Percentiles rank a stretch among this genome's conserved stretches.
phyloP scores from a whole-genome alignment of 2,329 filamentous ascomycete genomes.

The Aspergillus clavatus region DNA sequence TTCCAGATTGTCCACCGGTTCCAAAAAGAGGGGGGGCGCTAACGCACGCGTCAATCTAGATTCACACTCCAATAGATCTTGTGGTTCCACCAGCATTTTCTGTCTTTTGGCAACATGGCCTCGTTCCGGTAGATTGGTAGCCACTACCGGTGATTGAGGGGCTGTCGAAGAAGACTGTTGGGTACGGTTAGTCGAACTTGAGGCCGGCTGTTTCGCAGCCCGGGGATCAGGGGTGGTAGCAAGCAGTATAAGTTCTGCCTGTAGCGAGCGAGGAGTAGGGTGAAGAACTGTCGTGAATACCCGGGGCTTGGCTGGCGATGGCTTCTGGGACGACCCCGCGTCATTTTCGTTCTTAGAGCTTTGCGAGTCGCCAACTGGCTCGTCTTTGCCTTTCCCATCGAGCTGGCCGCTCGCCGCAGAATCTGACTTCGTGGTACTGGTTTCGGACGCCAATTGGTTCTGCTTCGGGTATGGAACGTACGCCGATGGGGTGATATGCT shows the following conservation, averaged over 20 bases:
- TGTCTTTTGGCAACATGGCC: slow-evolving; percentile 57
- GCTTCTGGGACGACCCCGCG: slow-evolving; percentile 49
- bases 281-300: slow-evolving; percentile 77
- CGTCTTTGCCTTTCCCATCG: slow-evolving; percentile 18
- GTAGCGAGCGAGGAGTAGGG: slow-evolving; percentile 70
- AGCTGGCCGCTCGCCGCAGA: slow-evolving; percentile 18
- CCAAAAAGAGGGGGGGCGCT: slow-evolving; percentile 68
- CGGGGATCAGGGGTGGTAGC: slow-evolving; percentile 63
- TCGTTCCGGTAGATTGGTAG: slow-evolving; percentile 56
- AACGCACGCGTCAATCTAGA: slow-evolving; percentile 69
- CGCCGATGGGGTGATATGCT: slow-evolving; percentile 83
- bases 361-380: slow-evolving; percentile 46
- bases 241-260: slow-evolving; percentile 71
- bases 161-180: slow-evolving; percentile 39
- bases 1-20: slow-evolving; percentile 64
- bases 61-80: slow-evolving; percentile 70
- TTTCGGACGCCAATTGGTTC: slow-evolving; percentile 31
- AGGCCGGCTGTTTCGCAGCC: slow-evolving; percentile 44
- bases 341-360: slow-evolving; percentile 55
- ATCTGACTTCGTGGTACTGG: slow-evolving; percentile 22
- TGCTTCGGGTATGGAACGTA: slow-evolving; percentile 67
- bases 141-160: slow-evolving; percentile 64
- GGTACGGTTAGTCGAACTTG: slow-evolving; percentile 38
- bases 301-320: slow-evolving; percentile 48
- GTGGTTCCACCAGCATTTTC: slow-evolving; percentile 74